Conservation (phyloP, 176 grass and related monocot genomes). For the Neostapfia colusana region DNA sequence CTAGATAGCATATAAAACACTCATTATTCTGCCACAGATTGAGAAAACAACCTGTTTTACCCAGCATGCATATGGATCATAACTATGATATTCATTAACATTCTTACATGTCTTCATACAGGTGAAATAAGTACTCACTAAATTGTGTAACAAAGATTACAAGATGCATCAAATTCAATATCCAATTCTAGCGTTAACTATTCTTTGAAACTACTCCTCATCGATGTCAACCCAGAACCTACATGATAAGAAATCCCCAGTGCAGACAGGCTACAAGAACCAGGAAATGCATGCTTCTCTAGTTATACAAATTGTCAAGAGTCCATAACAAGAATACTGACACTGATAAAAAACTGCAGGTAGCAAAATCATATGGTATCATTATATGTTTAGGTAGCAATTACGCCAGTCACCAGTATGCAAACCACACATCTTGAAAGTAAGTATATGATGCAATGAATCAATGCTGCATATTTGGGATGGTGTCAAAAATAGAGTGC, state of each 20-base stretch:
- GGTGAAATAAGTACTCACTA: constrained; percentile 20
- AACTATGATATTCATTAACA: not conserved
- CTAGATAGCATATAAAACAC: constrained; percentile 2
- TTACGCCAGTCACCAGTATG: not conserved
- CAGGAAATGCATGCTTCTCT: not conserved
- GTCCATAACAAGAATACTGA: not conserved
- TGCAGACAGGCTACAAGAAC: not conserved
- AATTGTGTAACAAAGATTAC: constrained; percentile 18
- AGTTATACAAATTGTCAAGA: constrained; percentile 12
- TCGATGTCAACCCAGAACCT: not conserved
- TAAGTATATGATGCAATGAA: constrained; percentile 13
- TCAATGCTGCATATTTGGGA: not conserved
- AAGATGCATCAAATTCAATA: not conserved
- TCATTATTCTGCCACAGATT: constrained; percentile 11
- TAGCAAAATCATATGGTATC: not conserved
- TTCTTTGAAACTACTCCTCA: constrained; percentile 3
- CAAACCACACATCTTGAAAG: not conserved
- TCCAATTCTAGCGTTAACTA: constrained; percentile 13
- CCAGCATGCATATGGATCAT: constrained; percentile 5
- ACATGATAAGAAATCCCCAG: not conserved
- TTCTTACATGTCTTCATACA: constrained; percentile 23
- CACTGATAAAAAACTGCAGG: not conserved
- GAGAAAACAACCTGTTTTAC: constrained; percentile 14
- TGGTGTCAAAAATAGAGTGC: not conserved
- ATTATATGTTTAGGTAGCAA: not conserved